Evolutionary conservation across 371 early-diverging fungal genomes (phyloP), one percentile per base, ranked within the genome.

Genomic region (Syncephalastrum racemosum): DNA sequence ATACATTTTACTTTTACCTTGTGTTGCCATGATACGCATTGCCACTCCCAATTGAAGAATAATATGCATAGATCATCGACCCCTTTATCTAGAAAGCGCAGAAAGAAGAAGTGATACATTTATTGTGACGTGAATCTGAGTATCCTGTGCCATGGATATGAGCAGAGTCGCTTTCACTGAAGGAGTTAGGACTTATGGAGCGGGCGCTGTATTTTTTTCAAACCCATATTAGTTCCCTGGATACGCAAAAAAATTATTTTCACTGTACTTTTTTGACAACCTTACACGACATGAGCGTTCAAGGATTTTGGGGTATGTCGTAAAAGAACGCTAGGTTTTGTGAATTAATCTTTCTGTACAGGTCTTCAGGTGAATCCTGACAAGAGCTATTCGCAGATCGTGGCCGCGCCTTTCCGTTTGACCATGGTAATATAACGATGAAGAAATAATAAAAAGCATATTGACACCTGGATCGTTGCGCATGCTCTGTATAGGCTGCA

Each of bases 381-480:
- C 48, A 88, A 88, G 75, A 83, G 86, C 40, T 90, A 89, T 63
- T 73, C 72, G 46, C 88, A 89, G 71, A 70, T 77, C 47, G 92
- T 90, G 40, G 86, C 89, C 54, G 78, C 79, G 56, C 74, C 87
- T 18, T 93, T 93, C 83, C 83, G 86, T 56, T 60, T 93, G 58
- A 79, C 88, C 46, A 88, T 86, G 75, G 90, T 89, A 78, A 73
- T 51, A 89, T 89, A 78, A 73, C 49, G 46, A 41, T 19, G 18
- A 51, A 27, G 27, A 22, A 3, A 14, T 8, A 24, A 22, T 15
- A n/a, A 19, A 14, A 8, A 31, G 41, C 12, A 46, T 4, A 31
- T 0, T 4, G 2, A 16, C 40, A 2, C 36, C 10, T 31, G 36
- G 36, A 57, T 57, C 1, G 4, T 19, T 44, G 50, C 36, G 7